phyloP scores from a whole-genome alignment of 179 eudicot genomes.

The Sideroxylon spinosum region DNA sequence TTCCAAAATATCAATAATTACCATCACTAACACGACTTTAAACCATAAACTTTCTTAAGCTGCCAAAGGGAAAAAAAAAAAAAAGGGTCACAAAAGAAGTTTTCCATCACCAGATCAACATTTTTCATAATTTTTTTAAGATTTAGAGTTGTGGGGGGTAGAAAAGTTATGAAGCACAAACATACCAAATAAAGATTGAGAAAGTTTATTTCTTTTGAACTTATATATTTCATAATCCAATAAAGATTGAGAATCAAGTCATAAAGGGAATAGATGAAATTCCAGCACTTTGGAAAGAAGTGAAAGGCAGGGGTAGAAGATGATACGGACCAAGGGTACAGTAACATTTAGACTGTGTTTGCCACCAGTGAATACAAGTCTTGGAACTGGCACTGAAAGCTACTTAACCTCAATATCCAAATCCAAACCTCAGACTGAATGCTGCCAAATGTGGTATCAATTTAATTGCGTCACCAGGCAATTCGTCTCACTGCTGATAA shows the following conservation, averaged over 20 bases:
- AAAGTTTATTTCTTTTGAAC: too few species aligned
- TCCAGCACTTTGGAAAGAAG: background rate
- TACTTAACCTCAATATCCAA: background rate
- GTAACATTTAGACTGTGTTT: background rate
- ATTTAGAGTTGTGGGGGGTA: background rate
- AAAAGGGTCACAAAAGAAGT: background rate
- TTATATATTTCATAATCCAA: too few species aligned
- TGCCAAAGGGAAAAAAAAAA: background rate
- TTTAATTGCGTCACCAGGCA: background rate
- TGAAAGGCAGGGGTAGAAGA: background rate
- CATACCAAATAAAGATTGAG: background rate
- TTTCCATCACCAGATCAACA: background rate
- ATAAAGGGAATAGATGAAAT: background rate
- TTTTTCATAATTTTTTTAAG: background rate
- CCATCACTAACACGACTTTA: background rate
- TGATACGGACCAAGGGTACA: background rate
- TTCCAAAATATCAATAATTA: background rate
- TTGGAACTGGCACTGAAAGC: background rate
- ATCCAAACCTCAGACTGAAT: constrained; percentile 1
- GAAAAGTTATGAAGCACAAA: background rate
- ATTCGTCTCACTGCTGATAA: background rate
- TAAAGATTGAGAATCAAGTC: background rate
- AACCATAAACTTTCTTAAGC: background rate
- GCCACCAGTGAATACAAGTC: background rate
- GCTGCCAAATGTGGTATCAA: background rate